phyloP scores from a whole-genome alignment of 163 green algal species.

The Picocystis sp. region DNA sequence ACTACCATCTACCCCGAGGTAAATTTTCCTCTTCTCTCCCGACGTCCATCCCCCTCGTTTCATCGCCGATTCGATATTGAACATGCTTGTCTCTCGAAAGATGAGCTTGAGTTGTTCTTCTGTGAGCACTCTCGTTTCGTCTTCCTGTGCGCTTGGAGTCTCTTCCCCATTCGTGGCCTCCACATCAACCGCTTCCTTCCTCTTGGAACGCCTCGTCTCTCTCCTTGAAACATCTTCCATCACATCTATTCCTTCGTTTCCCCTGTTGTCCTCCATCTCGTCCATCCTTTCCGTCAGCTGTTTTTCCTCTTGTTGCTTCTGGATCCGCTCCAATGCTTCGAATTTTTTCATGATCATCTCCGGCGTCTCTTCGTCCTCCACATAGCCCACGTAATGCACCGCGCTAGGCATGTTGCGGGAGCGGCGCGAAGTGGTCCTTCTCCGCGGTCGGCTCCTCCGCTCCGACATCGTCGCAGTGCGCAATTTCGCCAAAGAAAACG shows the following conservation, averaged over 20 bases:
- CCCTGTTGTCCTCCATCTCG: constrained; percentile 1
- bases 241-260: background rate
- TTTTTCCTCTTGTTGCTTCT: constrained; percentile 11
- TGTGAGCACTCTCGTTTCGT: constrained; percentile 24
- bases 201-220: background rate
- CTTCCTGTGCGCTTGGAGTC: background rate
- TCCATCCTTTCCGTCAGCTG: background rate
- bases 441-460: no score
- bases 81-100: constrained; percentile 66
- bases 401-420: constrained; percentile 33
- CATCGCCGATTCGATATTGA: constrained; percentile 58
- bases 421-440: no score
- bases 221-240: background rate
- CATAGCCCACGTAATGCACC: constrained; percentile 78
- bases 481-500: no score
- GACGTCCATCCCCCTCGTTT: constrained; percentile 37
- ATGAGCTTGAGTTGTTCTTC: constrained; percentile 57
- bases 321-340: constrained; percentile 59
- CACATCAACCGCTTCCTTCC: background rate
- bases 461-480: no score
- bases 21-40: constrained; percentile 6
- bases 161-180: background rate
- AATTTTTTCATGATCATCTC: constrained; percentile 97
- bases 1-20: constrained; percentile 1
- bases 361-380: constrained; percentile 63